Evolutionary conservation across 441 rosid species (phyloP), one percentile per base, ranked within the genome.

Genomic region (Gossypium laxum): DNA sequence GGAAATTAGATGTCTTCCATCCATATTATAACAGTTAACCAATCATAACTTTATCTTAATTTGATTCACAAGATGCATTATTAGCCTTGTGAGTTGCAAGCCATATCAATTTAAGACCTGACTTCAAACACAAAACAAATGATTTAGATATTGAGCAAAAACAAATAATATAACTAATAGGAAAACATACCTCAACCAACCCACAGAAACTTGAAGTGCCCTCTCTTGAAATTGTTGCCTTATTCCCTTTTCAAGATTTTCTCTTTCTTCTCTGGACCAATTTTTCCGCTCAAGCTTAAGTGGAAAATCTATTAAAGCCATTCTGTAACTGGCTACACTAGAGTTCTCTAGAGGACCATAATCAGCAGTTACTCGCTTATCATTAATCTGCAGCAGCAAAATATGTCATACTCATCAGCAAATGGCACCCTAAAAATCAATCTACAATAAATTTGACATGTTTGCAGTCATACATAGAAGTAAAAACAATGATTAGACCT

Each of bases 191-290:
- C 95, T 82, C 69, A 73, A 67, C 60, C 72, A 79, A 67, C 86
- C 90, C 77, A 85, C 32, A 26, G 96, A 89, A 67, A 80, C 82
- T 18, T 69, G 72, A 75, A 92, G 81, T 61, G 87, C 69, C 80
- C 76, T 79, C 73, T 91, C 92, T 79, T 94, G 97, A 81, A 88
- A 76, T 74, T 89, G 94, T 75, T 90, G 93, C 78, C 77, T 79
- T 18, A 92, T 58, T 75, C 99, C 99, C 78, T 85, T 86, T 22
- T 75, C 79, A 67, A 94, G 96, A 64, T 85, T 90, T 83, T 87
- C 83, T 74, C 61, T 90, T 73, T 94, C 99, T 52, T 34, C 79
- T 45, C 72, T 67, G 34, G 91, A 80, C 99, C 99, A 94, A 51
- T 82, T 89, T 75, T 82, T 90, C 38, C 82, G 81, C 14, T 81